phyloP scores from a whole-genome alignment of 202 grass and related monocot species.

The Schoenoplectus tabernaemontani region DNA sequence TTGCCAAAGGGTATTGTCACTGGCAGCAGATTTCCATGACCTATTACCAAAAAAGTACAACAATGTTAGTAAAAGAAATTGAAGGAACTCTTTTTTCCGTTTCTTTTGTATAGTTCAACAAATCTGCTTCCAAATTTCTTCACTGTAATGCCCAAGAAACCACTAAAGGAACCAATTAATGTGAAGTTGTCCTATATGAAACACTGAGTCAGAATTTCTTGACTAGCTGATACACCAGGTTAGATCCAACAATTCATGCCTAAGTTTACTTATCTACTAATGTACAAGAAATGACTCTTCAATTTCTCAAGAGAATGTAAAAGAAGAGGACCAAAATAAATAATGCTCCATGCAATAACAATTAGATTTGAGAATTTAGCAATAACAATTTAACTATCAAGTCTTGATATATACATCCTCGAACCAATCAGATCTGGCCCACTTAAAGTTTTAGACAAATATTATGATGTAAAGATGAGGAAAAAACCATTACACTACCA shows the following conservation, averaged over 20 bases:
- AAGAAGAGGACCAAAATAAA: not conserved
- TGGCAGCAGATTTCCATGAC: constrained; percentile 80
- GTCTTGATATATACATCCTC: not conserved
- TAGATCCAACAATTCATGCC: not conserved
- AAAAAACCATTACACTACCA: not conserved
- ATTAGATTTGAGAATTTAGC: not conserved
- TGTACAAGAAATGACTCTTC: not conserved
- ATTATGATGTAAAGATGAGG: not conserved
- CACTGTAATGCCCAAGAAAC: not conserved
- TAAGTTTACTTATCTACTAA: not conserved
- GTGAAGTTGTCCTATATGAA: not conserved
- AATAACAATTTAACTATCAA: not conserved
- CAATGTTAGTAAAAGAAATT: not conserved
- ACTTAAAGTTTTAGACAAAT: not conserved
- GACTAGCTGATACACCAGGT: not conserved
- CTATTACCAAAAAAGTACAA: constrained; percentile 35
- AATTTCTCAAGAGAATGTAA: not conserved
- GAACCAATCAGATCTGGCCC: not conserved
- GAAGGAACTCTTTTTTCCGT: not conserved
- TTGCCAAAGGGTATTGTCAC: constrained; percentile 56
- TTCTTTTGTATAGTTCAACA: not conserved
- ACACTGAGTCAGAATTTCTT: not conserved
- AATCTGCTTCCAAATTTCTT: not conserved
- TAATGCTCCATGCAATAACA: not conserved
- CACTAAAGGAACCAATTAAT: not conserved